A percentile compares a stretch with the other conserved stretches of the same genome.
phyloP scores from a whole-genome alignment of 345 rosid species.

The Microcos paniculata region DNA sequence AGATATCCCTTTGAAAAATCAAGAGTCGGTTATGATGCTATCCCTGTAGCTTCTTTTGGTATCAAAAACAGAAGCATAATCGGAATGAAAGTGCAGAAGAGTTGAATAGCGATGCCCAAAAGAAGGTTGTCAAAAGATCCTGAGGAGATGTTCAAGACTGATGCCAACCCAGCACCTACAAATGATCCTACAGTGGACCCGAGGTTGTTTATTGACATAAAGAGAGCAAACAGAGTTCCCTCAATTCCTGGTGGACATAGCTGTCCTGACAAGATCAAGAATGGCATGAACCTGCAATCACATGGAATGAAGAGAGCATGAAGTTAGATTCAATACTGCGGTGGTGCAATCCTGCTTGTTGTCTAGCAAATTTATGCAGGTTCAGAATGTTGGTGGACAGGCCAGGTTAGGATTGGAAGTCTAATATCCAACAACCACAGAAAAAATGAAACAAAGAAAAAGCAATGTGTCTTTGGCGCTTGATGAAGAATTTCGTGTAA shows the following conservation, averaged over 20 bases:
- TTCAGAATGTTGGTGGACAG: not conserved
- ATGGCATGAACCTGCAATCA: slow-evolving; percentile 89
- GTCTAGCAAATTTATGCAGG: no score
- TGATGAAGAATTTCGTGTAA: not conserved
- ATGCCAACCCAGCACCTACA: slow-evolving; percentile 87
- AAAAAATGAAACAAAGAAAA: not conserved
- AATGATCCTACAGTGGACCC: slow-evolving; percentile 88
- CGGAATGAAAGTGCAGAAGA: slow-evolving; percentile 76
- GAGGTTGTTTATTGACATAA: slow-evolving; percentile 92
- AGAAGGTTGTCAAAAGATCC: slow-evolving; percentile 84
- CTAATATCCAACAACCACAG: not conserved
- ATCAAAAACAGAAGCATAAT: slow-evolving; percentile 70
- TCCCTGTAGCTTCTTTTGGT: slow-evolving; percentile 89
- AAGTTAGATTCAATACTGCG: not conserved
- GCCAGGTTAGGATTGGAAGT: not conserved
- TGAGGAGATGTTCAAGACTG: slow-evolving; percentile 69
- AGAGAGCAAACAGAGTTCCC: slow-evolving; percentile 94
- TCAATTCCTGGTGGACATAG: slow-evolving; percentile 95
- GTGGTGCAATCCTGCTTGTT: not conserved
- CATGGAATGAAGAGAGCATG: slow-evolving; percentile 12
- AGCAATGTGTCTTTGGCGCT: not conserved
- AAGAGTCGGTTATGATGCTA: slow-evolving; percentile 40
- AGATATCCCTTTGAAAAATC: not conserved
- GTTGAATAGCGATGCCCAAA: slow-evolving; percentile 67
- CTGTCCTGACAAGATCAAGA: slow-evolving; percentile 92